Conservation (phyloP, 78 protist species). For the Capsaspora owczarzaki region DNA sequence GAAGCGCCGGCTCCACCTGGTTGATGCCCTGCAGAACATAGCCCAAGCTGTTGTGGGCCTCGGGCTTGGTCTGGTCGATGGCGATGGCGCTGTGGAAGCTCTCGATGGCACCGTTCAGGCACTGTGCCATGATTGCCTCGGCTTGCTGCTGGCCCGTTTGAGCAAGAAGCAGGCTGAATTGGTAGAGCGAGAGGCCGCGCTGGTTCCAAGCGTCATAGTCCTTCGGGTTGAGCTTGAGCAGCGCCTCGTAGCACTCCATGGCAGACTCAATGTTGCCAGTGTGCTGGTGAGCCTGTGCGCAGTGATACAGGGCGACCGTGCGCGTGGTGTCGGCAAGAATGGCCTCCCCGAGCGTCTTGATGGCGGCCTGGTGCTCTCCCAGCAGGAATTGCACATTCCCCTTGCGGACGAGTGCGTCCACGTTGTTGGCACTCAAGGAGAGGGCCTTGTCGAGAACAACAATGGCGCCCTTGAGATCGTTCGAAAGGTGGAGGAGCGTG, state of each 20-base stretch:
- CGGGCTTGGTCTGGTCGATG: not conserved
- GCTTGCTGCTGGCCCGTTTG: not conserved
- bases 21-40: not conserved
- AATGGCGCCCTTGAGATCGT: too few relatives aligned
- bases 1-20: slow-evolving; percentile 17
- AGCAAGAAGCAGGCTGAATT: not conserved
- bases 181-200: slow-evolving; percentile 9
- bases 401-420: too few relatives aligned
- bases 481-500: too few relatives aligned
- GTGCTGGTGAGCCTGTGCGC: slow-evolving; percentile 21
- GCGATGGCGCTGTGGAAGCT: slow-evolving; percentile 7
- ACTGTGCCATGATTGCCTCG: not conserved
- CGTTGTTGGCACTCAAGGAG: too few relatives aligned
- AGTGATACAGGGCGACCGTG: slow-evolving; percentile 19
- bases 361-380: slow-evolving; percentile 10
- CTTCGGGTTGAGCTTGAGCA: slow-evolving; percentile 12
- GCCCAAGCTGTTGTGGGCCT: slow-evolving; percentile 16
- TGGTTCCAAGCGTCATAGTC: slow-evolving; percentile 30
- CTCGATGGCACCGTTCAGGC: too few relatives aligned
- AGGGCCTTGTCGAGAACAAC: too few relatives aligned
- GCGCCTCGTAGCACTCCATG: not conserved
- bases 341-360: slow-evolving; percentile 1
- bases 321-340: not conserved
- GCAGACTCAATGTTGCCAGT: slow-evolving; percentile 5
- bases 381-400: too few relatives aligned